Percentiles rank a stretch among this genome's conserved stretches.
Conservation (phyloP, 345 rosid genomes). For the Geranium rotundifolium region DNA sequence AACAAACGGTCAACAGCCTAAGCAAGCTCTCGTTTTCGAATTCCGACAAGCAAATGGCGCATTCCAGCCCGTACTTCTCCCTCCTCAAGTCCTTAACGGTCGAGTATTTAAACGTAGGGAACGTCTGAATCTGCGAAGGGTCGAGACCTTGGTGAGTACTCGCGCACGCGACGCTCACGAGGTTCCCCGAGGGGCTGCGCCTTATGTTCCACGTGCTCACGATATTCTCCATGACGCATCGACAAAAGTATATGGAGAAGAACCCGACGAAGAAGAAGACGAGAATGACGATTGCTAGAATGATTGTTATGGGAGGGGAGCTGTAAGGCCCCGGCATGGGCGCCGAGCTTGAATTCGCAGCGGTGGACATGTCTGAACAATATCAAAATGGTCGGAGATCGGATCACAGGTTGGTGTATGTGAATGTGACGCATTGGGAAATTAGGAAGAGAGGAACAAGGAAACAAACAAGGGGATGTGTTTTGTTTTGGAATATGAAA, state of each 20-base stretch:
- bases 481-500: too few species aligned
- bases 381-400: too few species aligned
- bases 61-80: slow-evolving; percentile 56
- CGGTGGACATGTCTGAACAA: neutral
- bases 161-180: slow-evolving; percentile 1
- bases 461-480: too few species aligned
- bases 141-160: slow-evolving; percentile 38
- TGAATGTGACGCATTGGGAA: too few species aligned
- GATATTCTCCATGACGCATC: slow-evolving; percentile 41
- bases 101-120: slow-evolving; percentile 53
- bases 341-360: slow-evolving; percentile 27
- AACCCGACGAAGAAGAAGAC: slow-evolving; percentile 54
- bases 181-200: slow-evolving; percentile 23
- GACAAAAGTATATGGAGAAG: slow-evolving; percentile 51
- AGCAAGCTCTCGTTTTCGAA: slow-evolving; percentile 52
- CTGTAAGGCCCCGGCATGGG: slow-evolving; percentile 5
- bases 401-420: too few species aligned
- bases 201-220: slow-evolving; percentile 28
- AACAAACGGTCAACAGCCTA: slow-evolving; percentile 58
- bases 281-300: slow-evolving; percentile 45
- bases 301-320: slow-evolving; percentile 37
- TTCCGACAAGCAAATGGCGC: slow-evolving; percentile 69
- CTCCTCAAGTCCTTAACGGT: slow-evolving; percentile 44
- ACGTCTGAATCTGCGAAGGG: slow-evolving; percentile 35
- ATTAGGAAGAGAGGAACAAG: too few species aligned